Conservation (phyloP, 2,329 filamentous ascomycete genomes). For the Fusarium sp. region DNA sequence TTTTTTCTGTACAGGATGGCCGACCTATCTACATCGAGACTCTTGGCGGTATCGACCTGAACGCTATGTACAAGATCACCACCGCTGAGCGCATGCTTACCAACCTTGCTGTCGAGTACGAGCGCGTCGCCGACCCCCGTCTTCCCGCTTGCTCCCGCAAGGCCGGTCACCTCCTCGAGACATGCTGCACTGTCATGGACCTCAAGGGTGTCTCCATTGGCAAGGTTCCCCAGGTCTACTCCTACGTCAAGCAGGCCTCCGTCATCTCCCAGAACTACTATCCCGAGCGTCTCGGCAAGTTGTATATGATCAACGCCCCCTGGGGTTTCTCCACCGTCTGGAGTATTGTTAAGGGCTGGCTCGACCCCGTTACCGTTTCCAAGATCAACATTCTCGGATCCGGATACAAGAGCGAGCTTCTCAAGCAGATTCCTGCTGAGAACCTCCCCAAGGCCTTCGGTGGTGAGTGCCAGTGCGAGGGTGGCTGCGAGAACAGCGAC, state of each 20-base stretch:
- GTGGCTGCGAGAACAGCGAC: conserved; percentile 88
- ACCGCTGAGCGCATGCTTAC: conserved; percentile 92
- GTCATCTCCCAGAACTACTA: conserved; percentile 99
- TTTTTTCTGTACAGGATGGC: conserved; percentile 74
- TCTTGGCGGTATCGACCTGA: conserved; percentile 91
- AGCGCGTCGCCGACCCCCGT: conserved; percentile 92
- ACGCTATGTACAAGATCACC: conserved; percentile 92
- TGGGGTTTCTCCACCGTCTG: conserved; percentile 95
- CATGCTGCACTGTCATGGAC: conserved; percentile 98
- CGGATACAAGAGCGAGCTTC: conserved; percentile 84
- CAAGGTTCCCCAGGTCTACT: conserved; percentile 86
- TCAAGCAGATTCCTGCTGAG: conserved; percentile 86
- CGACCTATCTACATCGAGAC: conserved; percentile 98
- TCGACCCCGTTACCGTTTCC: conserved; percentile 94
- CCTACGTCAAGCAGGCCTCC: conserved; percentile 86
- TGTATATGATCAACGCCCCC: conserved; percentile 98
- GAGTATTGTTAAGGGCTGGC: conserved; percentile 88
- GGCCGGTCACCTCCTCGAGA: conserved; percentile 89
- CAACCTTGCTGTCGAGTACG: conserved; percentile 97
- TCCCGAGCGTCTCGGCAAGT: conserved; percentile 92
- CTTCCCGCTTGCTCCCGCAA: conserved; percentile 96
- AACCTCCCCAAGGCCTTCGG: conserved; percentile 91
- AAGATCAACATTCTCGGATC: conserved; percentile 94
- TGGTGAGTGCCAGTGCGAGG: conserved; percentile 82
- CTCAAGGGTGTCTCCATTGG: conserved; percentile 91